phyloP scores from a whole-genome alignment of 1,284 basidiomycete species.

The Ganoderma leucocontextum region DNA sequence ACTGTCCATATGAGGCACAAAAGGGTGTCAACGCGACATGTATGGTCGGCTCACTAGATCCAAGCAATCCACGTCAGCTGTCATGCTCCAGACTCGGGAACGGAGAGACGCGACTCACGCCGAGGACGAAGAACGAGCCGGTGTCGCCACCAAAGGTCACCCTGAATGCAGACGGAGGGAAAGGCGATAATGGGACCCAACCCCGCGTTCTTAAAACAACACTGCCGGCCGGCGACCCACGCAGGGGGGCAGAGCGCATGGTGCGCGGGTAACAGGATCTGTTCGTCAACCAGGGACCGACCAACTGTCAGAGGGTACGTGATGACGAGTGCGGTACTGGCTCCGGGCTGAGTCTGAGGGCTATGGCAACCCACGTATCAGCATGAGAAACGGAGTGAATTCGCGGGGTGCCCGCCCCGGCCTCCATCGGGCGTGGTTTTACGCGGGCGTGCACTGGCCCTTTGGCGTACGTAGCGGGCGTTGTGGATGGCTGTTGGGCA shows the following conservation, averaged over 20 bases:
- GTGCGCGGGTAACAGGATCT: constrained; percentile 11
- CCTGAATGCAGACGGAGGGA: constrained; percentile 10
- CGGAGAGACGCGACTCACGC: neutral
- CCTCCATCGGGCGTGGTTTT: neutral
- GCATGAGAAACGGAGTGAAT: constrained; percentile 13
- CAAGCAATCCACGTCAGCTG: neutral
- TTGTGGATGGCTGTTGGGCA: neutral
- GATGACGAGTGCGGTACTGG: constrained; percentile 14
- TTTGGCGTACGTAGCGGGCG: neutral
- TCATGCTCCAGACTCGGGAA: neutral
- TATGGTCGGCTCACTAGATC: constrained; percentile 2
- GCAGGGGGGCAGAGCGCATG: constrained; percentile 14
- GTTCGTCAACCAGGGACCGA: constrained; percentile 18
- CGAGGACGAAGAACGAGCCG: constrained; percentile 3
- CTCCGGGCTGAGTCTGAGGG: constrained; percentile 9
- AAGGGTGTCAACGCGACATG: neutral
- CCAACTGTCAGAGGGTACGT: constrained; percentile 14
- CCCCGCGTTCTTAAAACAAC: constrained; percentile 1
- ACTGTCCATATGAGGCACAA: constrained; percentile 6
- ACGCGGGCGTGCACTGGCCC: neutral
- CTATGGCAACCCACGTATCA: constrained; percentile 21
- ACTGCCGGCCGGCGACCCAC: constrained; percentile 8
- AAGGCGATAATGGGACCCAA: neutral
- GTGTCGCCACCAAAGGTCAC: constrained; percentile 8
- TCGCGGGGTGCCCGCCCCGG: neutral